Evolutionary conservation across 1,139 yeast species (phyloP).

Genomic region (Kluyveromyces sp.): DNA sequence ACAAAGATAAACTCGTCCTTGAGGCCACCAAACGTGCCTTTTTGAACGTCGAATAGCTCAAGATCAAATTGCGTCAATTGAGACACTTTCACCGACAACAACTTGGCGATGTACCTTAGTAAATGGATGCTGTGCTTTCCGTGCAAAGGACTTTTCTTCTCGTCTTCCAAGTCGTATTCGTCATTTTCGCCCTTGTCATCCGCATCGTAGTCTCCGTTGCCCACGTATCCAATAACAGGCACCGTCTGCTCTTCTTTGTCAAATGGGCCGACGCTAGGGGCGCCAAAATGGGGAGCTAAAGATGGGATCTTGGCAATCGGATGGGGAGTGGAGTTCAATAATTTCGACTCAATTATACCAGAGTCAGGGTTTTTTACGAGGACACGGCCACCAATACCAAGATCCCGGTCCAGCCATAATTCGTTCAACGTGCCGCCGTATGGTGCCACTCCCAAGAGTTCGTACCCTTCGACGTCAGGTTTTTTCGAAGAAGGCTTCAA

Average conservation of each 20-base stretch:
- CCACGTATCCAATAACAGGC: constrained; percentile 49
- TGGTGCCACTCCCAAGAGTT: constrained; percentile 58
- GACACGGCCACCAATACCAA: constrained; percentile 60
- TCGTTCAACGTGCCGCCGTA: constrained; percentile 53
- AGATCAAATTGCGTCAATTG: constrained; percentile 53
- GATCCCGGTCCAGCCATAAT: constrained; percentile 60
- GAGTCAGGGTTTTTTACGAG: constrained; percentile 36
- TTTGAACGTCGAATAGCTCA: constrained; percentile 59
- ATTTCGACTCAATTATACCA: constrained; percentile 36
- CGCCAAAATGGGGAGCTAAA: constrained; percentile 61
- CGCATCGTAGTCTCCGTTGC: constrained; percentile 25
- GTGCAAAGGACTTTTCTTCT: constrained; percentile 51
- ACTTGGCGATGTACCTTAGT: constrained; percentile 48
- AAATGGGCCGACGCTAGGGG: constrained; percentile 43
- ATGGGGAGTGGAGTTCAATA: constrained; percentile 52
- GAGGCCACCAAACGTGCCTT: constrained; percentile 55
- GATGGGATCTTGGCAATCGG: constrained; percentile 63
- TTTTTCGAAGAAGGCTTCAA: constrained; percentile 51
- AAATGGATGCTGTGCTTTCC: constrained; percentile 53
- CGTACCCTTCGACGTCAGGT: constrained; percentile 48
- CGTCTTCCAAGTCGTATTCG: constrained; percentile 48
- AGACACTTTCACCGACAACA: constrained; percentile 43
- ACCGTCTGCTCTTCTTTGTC: constrained; percentile 57
- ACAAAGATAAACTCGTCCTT: constrained; percentile 55
- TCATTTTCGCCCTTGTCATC: constrained; percentile 24